phyloP scores from a whole-genome alignment of 179 eudicot genomes.

The Silene noctiflora region DNA sequence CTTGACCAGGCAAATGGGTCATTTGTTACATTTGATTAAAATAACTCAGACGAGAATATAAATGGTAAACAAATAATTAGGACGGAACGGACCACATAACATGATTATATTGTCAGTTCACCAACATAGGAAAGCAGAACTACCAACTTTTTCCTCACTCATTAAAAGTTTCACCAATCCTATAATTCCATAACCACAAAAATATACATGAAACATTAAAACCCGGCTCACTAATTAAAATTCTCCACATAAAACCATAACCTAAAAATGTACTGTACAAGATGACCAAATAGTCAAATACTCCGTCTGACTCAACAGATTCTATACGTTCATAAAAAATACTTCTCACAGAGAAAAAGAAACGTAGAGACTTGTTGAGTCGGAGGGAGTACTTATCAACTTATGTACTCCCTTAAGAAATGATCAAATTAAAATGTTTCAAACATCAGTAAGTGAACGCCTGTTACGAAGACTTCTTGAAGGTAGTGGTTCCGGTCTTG shows the following conservation, averaged over 20 bases:
- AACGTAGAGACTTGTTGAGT: neutral
- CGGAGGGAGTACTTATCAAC: too few relatives aligned
- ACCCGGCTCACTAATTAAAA: neutral
- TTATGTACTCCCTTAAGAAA: neutral
- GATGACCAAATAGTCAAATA: too few relatives aligned
- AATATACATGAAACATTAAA: neutral
- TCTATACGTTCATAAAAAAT: neutral
- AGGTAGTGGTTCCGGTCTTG: conserved; percentile 17
- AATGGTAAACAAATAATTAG: too few relatives aligned
- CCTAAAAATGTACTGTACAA: too few relatives aligned
- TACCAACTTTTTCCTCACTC: neutral
- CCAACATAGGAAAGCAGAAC: too few relatives aligned
- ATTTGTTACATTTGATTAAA: neutral
- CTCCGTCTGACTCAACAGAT: neutral
- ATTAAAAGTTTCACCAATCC: too few relatives aligned
- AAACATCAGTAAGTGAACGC: conserved; percentile 49
- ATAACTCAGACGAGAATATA: too few relatives aligned
- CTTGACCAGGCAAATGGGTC: neutral
- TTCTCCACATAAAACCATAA: neutral
- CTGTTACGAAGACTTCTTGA: conserved; percentile 21
- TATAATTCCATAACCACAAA: neutral
- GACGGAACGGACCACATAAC: too few relatives aligned
- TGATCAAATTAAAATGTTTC: neutral
- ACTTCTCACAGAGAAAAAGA: neutral
- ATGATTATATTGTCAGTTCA: too few relatives aligned